Base-by-base conservation (phyloP, 1,284 basidiomycete genomes). In the Erythrobasidium hasegawianum region DNA sequence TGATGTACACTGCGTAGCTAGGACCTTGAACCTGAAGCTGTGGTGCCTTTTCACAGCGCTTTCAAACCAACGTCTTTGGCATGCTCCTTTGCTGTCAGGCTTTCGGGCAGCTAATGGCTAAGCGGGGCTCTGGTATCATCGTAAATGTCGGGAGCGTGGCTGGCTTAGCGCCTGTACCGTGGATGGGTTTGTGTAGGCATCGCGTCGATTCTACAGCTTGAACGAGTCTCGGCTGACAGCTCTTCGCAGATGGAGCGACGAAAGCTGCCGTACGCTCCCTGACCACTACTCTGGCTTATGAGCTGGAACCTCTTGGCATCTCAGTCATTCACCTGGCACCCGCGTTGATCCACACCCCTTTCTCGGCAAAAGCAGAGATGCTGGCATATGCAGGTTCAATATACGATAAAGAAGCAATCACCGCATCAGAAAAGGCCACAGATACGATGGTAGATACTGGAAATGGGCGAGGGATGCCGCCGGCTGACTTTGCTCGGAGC, bases 31-130 rank as follows among this genome's bases (percentile, higher is more conserved):
- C 43, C 5, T n/a, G 16, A 5, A 8, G 16, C 5, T 47, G n/a
- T 47, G 43, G 16, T 47, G 4, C n/a, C 40, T 11, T 41, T n/a
- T n/a, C n/a, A n/a, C 16, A 47, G 43, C 43, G 43, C 40, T 64
- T 64, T 41, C 61, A 64, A 38, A 64, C 61, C 4, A 64, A 64
- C 27, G 61, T 64, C 43, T 64, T 64, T 26, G 61, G 61, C 13
- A 24, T 56, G 39, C 61, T 64, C 18, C 54, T 33, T 38, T 64
- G 61, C 54, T 64, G 61, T 40, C 61, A 64, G 18, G 26, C 61
- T 2, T 64, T 64, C 39, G 61, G 53, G 8, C 29, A 43, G 26
- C 56, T 64, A n/a, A 64, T 64, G 61, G 43, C 61, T 33, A 64
- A 57, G 20, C 53, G 43, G 47, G 61, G 61, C 13, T 64, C 61